Conservation (phyloP, 2,329 filamentous ascomycete species). For the Ophiostoma novo-ulmi region DNA sequence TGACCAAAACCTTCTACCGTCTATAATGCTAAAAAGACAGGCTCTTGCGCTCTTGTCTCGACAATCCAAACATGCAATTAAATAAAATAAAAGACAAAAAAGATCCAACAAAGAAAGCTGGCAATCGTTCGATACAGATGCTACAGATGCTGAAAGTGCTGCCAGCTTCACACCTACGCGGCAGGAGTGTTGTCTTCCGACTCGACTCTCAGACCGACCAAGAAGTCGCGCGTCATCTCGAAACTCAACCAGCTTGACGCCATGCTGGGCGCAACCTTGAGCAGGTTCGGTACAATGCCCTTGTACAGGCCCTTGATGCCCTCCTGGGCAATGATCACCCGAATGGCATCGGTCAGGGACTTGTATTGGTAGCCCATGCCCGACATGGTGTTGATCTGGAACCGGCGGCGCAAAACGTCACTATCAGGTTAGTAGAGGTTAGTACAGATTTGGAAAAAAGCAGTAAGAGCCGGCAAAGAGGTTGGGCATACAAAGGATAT, state of each 20-base stretch:
- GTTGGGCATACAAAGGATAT: constrained; percentile 78
- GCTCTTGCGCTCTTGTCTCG: constrained; percentile 3
- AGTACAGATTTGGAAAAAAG: too few species aligned
- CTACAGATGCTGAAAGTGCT: background rate
- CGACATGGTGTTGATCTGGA: constrained; percentile 99
- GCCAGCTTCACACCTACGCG: background rate
- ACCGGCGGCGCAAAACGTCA: constrained; percentile 85
- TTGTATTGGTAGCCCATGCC: constrained; percentile 97
- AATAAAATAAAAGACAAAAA: background rate
- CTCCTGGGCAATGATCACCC: constrained; percentile 75
- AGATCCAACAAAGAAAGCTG: background rate
- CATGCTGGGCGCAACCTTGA: constrained; percentile 98
- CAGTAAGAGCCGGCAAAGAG: background rate
- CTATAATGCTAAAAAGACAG: constrained; percentile 10
- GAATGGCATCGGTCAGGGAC: constrained; percentile 75
- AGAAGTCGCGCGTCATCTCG: constrained; percentile 83
- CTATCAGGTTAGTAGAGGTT: constrained; percentile 42
- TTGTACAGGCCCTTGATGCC: constrained; percentile 86
- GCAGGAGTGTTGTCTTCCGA: constrained; percentile 24
- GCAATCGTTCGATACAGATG: background rate
- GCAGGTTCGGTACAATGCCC: constrained; percentile 86
- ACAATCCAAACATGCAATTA: background rate
- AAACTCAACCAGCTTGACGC: constrained; percentile 97
- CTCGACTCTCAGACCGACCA: constrained; percentile 57
- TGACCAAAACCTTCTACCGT: constrained; percentile 3